Evolutionary conservation across 139 green algal species (phyloP), one percentile per base, ranked within the genome.

Genomic region (Chlamydomonas sp.): DNA sequence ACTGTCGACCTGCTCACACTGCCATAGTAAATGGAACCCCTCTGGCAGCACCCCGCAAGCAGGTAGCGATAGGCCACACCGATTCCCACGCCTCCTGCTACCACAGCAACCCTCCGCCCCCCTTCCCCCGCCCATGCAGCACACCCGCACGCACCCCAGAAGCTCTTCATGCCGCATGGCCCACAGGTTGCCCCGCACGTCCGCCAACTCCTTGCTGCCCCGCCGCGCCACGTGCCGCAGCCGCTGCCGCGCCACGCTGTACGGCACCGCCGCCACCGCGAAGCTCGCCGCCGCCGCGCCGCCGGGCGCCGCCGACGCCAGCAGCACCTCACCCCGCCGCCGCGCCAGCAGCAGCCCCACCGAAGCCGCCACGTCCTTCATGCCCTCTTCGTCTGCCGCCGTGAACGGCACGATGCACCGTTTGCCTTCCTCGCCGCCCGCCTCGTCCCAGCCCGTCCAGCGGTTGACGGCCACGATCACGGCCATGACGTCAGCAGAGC

Each of bases 301-400:
- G 68, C 81, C 59, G 17, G 49, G 20, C 18, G 60, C 62, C 18
- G 83, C 72, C 58, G 62, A 57, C n/a, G 83, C 83, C 31, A 87
- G 62, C 72, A 87, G 83, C 72, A 87, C 74, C 83, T 87, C 83
- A 12, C 83, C 83, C 72, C 83, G 83, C 72, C 83, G 83, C 60
- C 83, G 72, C 72, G 57, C 75, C 61, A 87, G 83, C 62, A 87
- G 63, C 83, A 87, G 72, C 61, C 72, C 83, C 10, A 87, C 72
- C 2, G n/a, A 57, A 4, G 61, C 18, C 3, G 83, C 69, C 6
- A 59, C 72, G 72, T 87, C 83, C 57, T 62, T 61, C 61, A 87
- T 9, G 9, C 61, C 16, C 6, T 18, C 72, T 49, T 87, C 83
- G 83, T 87, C 83, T 6, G n/a, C 83, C 14, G 72, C 31, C 18